Conservation (phyloP, 257 asterid species). For the Fraxinus anomala region DNA sequence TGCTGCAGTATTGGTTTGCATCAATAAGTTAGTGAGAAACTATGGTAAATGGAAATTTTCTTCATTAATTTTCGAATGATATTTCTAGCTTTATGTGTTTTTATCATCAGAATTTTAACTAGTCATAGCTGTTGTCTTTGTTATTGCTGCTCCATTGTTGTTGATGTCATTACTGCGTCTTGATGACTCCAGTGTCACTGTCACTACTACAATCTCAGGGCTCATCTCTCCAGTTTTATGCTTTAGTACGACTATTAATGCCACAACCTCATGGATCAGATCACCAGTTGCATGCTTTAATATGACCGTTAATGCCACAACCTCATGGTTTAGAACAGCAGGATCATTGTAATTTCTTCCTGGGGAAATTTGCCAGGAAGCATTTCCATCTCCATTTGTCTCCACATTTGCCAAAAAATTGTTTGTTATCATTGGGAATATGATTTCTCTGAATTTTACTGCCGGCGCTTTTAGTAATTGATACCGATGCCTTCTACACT, state of each 20-base stretch:
- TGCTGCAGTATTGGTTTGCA: neutral
- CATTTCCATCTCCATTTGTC: neutral
- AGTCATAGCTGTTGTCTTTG: neutral
- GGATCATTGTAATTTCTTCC: neutral
- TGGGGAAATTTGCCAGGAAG: neutral
- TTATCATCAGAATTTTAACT: neutral
- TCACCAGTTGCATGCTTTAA: neutral
- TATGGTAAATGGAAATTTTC: neutral
- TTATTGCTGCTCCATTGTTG: neutral
- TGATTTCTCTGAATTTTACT: neutral
- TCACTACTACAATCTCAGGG: neutral
- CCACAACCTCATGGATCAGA: neutral
- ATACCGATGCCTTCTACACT: neutral
- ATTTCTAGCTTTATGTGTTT: neutral
- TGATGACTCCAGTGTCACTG: neutral
- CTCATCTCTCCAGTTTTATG: neutral
- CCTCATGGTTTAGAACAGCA: neutral
- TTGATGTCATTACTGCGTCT: neutral
- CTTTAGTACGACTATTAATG: neutral
- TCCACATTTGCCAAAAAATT: neutral
- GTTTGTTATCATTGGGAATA: conserved; percentile 1
- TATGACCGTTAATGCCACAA: neutral
- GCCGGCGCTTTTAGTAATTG: neutral
- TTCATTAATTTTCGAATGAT: neutral
- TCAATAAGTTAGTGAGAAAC: neutral